Percentiles rank a stretch among this genome's conserved stretches.
Evolutionary conservation across 441 rosid species (phyloP).

Genomic region (Omphalea diandra): DNA sequence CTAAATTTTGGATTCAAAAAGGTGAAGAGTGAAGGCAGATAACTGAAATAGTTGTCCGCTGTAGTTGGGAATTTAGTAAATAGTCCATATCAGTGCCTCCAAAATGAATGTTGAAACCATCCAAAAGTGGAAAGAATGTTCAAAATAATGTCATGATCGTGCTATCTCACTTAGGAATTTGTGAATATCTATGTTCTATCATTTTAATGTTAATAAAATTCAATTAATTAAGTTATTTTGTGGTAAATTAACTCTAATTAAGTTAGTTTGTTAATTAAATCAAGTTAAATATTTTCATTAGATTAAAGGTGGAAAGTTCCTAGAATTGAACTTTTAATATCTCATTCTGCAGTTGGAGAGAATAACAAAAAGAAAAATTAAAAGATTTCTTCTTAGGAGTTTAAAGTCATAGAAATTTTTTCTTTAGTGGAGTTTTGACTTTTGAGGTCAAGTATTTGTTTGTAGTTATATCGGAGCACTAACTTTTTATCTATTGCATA

Average conservation of each 20-base stretch:
- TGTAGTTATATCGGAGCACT: no score
- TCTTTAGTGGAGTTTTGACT: no score
- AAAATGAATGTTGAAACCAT: conserved; percentile 12
- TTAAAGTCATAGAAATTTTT: no score
- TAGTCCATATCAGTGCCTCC: not conserved
- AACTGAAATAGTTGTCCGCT: not conserved
- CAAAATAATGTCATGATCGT: not conserved
- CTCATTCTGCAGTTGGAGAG: no score
- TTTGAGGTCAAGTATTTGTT: no score
- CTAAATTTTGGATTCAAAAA: not conserved
- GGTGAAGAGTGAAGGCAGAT: not conserved
- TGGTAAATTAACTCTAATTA: not conserved
- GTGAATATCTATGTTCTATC: not conserved
- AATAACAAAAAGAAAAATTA: no score
- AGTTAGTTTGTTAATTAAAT: not conserved
- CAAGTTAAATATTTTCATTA: not conserved
- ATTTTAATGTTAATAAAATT: not conserved
- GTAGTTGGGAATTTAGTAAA: not conserved
- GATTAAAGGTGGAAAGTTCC: not conserved
- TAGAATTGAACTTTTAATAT: no score
- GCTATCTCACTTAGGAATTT: not conserved
- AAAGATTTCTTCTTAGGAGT: no score
- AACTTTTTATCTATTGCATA: no score
- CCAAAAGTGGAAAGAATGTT: not conserved
- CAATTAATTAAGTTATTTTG: not conserved